phyloP scores from a whole-genome alignment of 345 rosid species.

The Boechera divaricarpa region DNA sequence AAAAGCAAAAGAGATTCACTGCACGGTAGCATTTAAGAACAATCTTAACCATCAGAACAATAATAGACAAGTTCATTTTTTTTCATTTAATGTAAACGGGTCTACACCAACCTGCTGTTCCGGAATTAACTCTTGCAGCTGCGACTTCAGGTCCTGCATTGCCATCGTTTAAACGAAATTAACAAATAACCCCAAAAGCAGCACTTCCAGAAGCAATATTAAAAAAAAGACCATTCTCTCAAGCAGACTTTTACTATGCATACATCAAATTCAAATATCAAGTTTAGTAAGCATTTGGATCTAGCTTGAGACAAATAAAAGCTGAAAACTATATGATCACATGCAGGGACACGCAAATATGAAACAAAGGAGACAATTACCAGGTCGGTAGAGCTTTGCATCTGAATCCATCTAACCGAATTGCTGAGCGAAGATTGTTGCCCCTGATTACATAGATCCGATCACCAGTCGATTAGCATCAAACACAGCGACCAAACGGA shows the following conservation, averaged over 20 bases:
- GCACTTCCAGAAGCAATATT: not conserved
- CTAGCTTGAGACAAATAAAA: not conserved
- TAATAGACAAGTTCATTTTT: not conserved
- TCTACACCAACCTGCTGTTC: slow-evolving; percentile 76
- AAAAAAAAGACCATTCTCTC: not conserved
- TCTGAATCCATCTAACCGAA: slow-evolving; percentile 90
- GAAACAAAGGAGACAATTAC: slow-evolving; percentile 46
- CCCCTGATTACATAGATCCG: slow-evolving; percentile 48
- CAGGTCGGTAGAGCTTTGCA: slow-evolving; percentile 70
- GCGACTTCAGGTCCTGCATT: slow-evolving; percentile 84
- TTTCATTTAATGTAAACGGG: slow-evolving; percentile 1
- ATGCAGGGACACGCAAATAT: not conserved
- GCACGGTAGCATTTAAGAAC: not conserved
- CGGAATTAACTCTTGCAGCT: slow-evolving; percentile 90
- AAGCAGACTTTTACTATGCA: not conserved
- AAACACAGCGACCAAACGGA: not conserved
- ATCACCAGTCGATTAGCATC: slow-evolving; percentile 28
- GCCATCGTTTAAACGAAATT: slow-evolving; percentile 25
- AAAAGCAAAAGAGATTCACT: slow-evolving; percentile 10
- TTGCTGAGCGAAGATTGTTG: slow-evolving; percentile 66
- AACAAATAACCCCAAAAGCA: slow-evolving; percentile 15
- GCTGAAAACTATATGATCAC: slow-evolving; percentile 12
- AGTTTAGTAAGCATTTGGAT: not conserved
- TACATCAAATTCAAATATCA: not conserved
- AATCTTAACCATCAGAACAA: not conserved